phyloP scores from a whole-genome alignment of 148 eudicot species.

The Polygonum maritimum region DNA sequence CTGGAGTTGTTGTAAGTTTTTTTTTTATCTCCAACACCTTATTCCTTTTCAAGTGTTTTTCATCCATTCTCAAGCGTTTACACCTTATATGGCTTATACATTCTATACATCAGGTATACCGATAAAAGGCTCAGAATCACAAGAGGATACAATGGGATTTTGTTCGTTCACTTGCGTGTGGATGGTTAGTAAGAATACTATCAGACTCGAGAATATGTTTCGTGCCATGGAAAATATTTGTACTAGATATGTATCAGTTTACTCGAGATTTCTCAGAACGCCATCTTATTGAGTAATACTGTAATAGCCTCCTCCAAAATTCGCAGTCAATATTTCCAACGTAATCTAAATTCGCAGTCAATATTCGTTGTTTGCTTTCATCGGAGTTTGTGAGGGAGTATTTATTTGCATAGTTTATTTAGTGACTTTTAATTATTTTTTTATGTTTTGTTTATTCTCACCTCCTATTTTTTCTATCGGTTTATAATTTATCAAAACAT shows the following conservation, averaged over 20 bases:
- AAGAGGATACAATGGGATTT: conserved; percentile 56
- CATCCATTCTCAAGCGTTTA: background rate
- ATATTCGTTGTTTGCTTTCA: too few species aligned
- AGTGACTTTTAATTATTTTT: too few species aligned
- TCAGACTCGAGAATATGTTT: background rate
- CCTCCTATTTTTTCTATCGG: too few species aligned
- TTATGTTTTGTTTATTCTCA: too few species aligned
- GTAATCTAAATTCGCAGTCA: too few species aligned
- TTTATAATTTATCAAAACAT: too few species aligned
- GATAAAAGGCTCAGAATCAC: conserved; percentile 81
- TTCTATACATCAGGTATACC: conserved; percentile 40
- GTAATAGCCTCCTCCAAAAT: too few species aligned
- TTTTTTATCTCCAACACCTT: background rate
- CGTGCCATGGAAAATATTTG: background rate
- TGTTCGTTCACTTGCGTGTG: conserved; percentile 70
- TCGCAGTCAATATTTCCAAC: too few species aligned
- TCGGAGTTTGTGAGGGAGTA: too few species aligned
- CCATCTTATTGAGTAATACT: too few species aligned
- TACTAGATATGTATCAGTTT: background rate
- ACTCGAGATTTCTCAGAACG: background rate
- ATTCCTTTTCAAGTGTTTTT: background rate
- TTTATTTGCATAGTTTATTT: too few species aligned
- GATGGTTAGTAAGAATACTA: conserved; percentile 3
- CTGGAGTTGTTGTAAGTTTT: conserved; percentile 69
- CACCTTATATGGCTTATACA: too few species aligned